A percentile compares a stretch with the other conserved stretches of the same genome.
These are phyloP conservation scores for Urtica urens DNA, from an alignment of 306 rosid genomes.

Conservation along the genomic window DNA sequence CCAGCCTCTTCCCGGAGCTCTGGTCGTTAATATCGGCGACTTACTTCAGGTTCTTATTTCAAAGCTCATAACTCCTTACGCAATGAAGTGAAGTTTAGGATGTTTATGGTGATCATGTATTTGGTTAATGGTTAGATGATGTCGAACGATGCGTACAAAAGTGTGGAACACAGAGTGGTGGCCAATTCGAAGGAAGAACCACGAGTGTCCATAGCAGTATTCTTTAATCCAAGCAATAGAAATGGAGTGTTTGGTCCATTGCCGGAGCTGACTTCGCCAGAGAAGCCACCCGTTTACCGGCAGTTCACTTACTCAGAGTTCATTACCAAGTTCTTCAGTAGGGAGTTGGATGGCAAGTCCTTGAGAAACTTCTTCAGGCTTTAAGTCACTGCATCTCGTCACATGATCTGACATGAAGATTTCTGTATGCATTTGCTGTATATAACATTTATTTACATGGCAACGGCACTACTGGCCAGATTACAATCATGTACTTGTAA, in stretches of 20 bases:
- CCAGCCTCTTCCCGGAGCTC: constrained; percentile 53
- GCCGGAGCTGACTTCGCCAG: constrained; percentile 50
- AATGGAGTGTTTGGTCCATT: constrained; percentile 54
- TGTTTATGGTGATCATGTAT: no score
- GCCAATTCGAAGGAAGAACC: constrained; percentile 43
- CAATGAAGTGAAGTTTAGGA: no score
- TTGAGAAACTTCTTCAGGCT: constrained; percentile 40
- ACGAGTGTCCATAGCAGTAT: constrained; percentile 40
- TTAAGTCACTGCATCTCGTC: no score
- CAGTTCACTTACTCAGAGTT: constrained; percentile 40
- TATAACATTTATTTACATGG: no score
- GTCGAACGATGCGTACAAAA: constrained; percentile 54
- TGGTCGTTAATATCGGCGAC: constrained; percentile 73
- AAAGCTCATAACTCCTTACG: no score
- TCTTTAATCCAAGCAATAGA: constrained; percentile 40
- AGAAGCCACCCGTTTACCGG: constrained; percentile 38
- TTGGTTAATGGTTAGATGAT: constrained; percentile 24
- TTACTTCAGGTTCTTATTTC: constrained; percentile 90
- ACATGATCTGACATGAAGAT: no score
- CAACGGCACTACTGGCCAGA: no score
- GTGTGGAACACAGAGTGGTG: constrained; percentile 64
- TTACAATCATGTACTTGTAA: no score
- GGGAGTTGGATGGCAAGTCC: constrained; percentile 55
- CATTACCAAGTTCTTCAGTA: constrained; percentile 41
- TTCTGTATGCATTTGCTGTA: no score